Evolutionary conservation across 2,329 filamentous ascomycete species (phyloP).

Genomic region (Trichoderma semiorbis): DNA sequence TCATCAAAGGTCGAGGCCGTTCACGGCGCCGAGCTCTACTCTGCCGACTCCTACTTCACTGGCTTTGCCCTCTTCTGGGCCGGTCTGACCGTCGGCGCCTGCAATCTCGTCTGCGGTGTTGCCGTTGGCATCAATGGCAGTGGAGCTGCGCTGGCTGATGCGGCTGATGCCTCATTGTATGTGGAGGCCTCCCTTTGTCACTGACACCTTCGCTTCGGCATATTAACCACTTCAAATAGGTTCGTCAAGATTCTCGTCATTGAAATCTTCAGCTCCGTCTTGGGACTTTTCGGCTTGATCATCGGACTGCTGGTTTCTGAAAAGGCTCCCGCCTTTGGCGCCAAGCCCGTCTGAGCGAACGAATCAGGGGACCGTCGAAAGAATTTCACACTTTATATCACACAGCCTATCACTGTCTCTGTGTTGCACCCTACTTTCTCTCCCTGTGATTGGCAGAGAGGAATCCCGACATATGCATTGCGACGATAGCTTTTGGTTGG

Average conservation of each 20-base stretch:
- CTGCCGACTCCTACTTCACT: constrained; percentile 82
- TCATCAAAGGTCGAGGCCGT: constrained; percentile 77
- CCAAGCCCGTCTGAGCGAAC: constrained; percentile 2
- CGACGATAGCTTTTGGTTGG: constrained; percentile 37
- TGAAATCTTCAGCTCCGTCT: constrained; percentile 97
- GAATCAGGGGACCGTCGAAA: background rate
- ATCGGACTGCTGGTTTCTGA: constrained; percentile 84
- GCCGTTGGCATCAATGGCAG: constrained; percentile 98
- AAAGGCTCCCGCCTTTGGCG: constrained; percentile 57
- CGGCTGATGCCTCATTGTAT: constrained; percentile 84
- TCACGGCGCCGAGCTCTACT: constrained; percentile 62
- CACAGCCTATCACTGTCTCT: background rate
- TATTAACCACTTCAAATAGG: constrained; percentile 44
- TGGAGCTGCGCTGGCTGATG: constrained; percentile 92
- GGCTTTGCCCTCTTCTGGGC: constrained; percentile 96
- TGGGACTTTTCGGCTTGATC: constrained; percentile 94
- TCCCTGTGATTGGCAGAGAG: constrained; percentile 15
- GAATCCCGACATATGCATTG: constrained; percentile 33
- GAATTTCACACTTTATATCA: constrained; percentile 6
- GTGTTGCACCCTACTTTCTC: background rate
- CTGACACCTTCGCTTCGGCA: background rate
- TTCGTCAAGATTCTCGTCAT: constrained; percentile 99
- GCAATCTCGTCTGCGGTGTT: constrained; percentile 93
- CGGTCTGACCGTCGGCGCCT: constrained; percentile 88
- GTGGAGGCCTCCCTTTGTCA: constrained; percentile 32